Evolutionary conservation across 305 asterid species (phyloP), one percentile per base, ranked within the genome.

Genomic region (Petunia hybrid): DNA sequence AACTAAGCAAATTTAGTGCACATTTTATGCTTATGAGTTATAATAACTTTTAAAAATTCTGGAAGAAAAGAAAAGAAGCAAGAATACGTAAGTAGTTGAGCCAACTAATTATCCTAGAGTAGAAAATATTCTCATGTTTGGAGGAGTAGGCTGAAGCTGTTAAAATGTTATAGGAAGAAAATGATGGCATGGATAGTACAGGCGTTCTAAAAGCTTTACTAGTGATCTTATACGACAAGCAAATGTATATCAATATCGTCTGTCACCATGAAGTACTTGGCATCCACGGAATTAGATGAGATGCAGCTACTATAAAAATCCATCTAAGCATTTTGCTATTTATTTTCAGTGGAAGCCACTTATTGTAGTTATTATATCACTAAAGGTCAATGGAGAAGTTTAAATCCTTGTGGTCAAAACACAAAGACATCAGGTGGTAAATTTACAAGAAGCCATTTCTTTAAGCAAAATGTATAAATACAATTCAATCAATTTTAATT

Each of bases 81-180:
- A 69, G 76, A 22, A 69, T 43, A 69, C 2, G 41, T 45, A 69
- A 22, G 59, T 45, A 69, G 41, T 69, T 22, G 9, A 45, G 59
- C 76, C 76, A 69, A 69, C 13, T 69, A 16, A 69, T 45, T 45
- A 69, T 69, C 59, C 39, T 45, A 2, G 41, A 69, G 22, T 43
- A 22, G 16, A n/a, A 22, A 22, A 22, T 22, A 48, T 70, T 70
- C 77, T 46, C 22, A 0, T 69, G 77, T 70, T 70, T 70, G 31
- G 10, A 70, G 31, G 60, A 46, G 77, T 22, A 5, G 42, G 60
- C 39, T 8, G n/a, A 7, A 46, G 1, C 77, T 46, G 42, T 70
- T 10, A 46, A 56, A 57, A 61, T 39, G 43, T 8, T 36, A 16
- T 59, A 77, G 39, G 40, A 62, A 59, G 40, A 59, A 77, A 39